Evolutionary conservation across 1,284 basidiomycete species (phyloP).

Genomic region (Sporisorium reilianum): DNA sequence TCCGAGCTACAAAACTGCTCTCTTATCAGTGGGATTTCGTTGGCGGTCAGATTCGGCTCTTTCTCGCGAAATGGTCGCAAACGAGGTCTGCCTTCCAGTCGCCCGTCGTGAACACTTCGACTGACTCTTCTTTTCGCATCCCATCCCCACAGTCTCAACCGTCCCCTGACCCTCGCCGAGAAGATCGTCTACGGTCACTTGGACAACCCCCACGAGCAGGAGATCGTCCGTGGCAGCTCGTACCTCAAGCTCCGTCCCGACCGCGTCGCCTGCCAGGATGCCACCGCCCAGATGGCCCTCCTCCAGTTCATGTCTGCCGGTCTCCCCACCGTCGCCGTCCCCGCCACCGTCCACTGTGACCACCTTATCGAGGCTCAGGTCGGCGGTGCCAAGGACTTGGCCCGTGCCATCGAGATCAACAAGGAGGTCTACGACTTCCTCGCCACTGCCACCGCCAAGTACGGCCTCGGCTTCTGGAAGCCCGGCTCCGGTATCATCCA

Average conservation of each 20-base stretch:
- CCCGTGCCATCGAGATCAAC: constrained; percentile 92
- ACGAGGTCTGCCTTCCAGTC: constrained; percentile 26
- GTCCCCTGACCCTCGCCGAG: constrained; percentile 66
- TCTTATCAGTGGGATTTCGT: neutral
- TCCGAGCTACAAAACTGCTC: too few relatives aligned
- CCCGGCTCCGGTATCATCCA: constrained; percentile 89
- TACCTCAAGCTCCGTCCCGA: constrained; percentile 69
- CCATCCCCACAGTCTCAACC: constrained; percentile 64
- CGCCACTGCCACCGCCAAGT: constrained; percentile 97
- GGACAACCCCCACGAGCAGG: constrained; percentile 68
- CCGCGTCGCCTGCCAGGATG: constrained; percentile 99
- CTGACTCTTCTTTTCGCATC: constrained; percentile 12
- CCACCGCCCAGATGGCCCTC: constrained; percentile 99
- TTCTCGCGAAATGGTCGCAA: neutral
- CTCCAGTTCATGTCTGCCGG: constrained; percentile 99
- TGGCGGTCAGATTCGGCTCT: neutral
- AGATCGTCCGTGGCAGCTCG: constrained; percentile 66
- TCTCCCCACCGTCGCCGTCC: constrained; percentile 85
- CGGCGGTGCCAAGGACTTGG: constrained; percentile 92
- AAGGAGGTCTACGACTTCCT: constrained; percentile 99
- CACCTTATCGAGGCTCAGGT: constrained; percentile 98
- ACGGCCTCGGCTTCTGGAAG: constrained; percentile 99
- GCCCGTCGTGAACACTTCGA: constrained; percentile 4
- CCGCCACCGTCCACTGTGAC: constrained; percentile 93
- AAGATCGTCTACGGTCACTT: constrained; percentile 70